Percentiles rank a stretch among this genome's conserved stretches.
phyloP scores from a whole-genome alignment of 768 basidiomycete genomes.

The Crassisporium funariophilum region DNA sequence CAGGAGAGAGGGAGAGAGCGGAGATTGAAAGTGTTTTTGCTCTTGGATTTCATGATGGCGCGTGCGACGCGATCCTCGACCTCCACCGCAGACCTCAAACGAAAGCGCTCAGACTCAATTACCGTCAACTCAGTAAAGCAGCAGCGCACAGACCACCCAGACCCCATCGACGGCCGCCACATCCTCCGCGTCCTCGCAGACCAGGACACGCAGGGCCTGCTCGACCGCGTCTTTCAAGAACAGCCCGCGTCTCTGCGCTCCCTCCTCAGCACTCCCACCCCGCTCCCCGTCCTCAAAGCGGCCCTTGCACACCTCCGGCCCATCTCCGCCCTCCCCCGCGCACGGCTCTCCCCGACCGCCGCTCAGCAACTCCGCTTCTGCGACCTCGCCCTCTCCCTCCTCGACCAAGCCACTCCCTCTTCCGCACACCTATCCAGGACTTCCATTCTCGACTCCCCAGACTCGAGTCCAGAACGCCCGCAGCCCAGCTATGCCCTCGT shows the following conservation, averaged over 20 bases:
- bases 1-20: slow-evolving; percentile 16
- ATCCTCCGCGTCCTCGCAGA: slow-evolving; percentile 27
- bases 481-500: slow-evolving; percentile 72
- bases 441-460: slow-evolving; percentile 38
- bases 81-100: slow-evolving; percentile 52
- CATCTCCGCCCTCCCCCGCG: slow-evolving; percentile 65
- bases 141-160: slow-evolving; percentile 37
- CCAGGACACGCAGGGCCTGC: slow-evolving; percentile 68
- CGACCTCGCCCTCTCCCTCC: slow-evolving; percentile 67
- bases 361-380: slow-evolving; percentile 76
- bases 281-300: slow-evolving; percentile 38
- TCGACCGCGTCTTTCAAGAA: slow-evolving; percentile 76
- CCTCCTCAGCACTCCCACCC: slow-evolving; percentile 16
- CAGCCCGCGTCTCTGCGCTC: slow-evolving; percentile 30
- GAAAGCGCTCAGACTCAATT: slow-evolving; percentile 70
- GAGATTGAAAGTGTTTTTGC: slow-evolving; percentile 36
- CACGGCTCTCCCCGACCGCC: slow-evolving; percentile 62
- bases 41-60: slow-evolving; percentile 55
- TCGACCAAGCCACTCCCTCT: slow-evolving; percentile 65
- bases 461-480: slow-evolving; percentile 26
- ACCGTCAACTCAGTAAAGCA: too few relatives aligned
- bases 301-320: slow-evolving; percentile 72
- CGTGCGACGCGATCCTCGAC: slow-evolving; percentile 75
- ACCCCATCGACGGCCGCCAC: slow-evolving; percentile 18
- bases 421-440: slow-evolving; percentile 48